Evolutionary conservation across 306 rosid genomes (phyloP).

Genomic region (Begonia loranthoides): DNA sequence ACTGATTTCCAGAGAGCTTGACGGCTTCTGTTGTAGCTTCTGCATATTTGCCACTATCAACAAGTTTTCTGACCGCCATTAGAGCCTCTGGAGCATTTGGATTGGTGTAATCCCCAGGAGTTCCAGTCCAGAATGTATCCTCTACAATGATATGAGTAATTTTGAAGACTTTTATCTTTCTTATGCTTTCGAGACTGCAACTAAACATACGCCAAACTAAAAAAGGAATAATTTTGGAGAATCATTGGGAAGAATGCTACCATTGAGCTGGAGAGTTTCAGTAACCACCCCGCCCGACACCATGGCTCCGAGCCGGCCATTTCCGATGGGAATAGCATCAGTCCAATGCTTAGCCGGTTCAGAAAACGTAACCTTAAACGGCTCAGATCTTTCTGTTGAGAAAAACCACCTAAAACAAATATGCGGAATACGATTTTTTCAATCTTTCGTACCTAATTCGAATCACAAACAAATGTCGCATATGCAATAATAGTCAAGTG

Average conservation of each 20-base stretch:
- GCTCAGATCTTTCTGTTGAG: constrained; percentile 24
- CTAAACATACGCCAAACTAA: neutral
- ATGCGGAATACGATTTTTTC: too few relatives aligned
- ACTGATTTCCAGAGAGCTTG: constrained; percentile 47
- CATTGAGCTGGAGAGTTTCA: constrained; percentile 79
- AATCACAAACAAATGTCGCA: too few relatives aligned
- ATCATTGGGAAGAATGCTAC: constrained; percentile 17
- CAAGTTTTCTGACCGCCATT: constrained; percentile 62
- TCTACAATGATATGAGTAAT: constrained; percentile 17
- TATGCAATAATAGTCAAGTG: too few relatives aligned
- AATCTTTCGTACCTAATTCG: too few relatives aligned
- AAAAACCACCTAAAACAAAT: too few relatives aligned
- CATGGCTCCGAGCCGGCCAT: constrained; percentile 94
- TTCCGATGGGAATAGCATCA: constrained; percentile 80
- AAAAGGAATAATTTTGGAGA: neutral
- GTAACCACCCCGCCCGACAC: constrained; percentile 72
- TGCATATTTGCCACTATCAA: constrained; percentile 41
- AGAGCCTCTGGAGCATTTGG: constrained; percentile 55
- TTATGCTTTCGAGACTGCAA: neutral
- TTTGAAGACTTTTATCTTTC: neutral
- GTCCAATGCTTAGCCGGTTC: constrained; percentile 70
- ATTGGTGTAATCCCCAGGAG: constrained; percentile 63
- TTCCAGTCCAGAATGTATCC: constrained; percentile 93
- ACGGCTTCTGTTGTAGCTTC: constrained; percentile 68
- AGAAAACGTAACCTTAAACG: constrained; percentile 55